Percentiles rank a stretch among this genome's conserved stretches.
Conservation (phyloP, 2,329 filamentous ascomycete species). For the Gnomoniopsis sp. region DNA sequence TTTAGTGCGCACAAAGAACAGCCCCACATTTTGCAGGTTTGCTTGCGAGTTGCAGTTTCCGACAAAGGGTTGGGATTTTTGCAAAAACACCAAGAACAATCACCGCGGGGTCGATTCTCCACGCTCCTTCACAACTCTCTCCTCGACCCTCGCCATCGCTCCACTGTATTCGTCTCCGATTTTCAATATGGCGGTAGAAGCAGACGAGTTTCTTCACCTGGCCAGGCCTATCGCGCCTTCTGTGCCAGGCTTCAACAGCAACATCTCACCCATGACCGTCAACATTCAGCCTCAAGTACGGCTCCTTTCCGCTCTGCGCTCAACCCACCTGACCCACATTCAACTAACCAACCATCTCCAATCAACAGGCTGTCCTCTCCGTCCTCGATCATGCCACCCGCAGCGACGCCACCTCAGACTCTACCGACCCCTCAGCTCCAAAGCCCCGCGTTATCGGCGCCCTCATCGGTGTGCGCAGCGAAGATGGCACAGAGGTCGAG, state of each 20-base stretch:
- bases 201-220: slow-evolving; percentile 89
- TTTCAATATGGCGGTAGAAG: slow-evolving; percentile 73
- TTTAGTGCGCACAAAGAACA: slow-evolving; percentile 15
- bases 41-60: neutral
- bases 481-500: slow-evolving; percentile 95
- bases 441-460: slow-evolving; percentile 90
- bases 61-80: slow-evolving; percentile 24
- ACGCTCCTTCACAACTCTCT: slow-evolving; percentile 18
- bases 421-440: slow-evolving; percentile 63
- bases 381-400: slow-evolving; percentile 93
- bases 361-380: slow-evolving; percentile 60
- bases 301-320: slow-evolving; percentile 12
- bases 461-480: slow-evolving; percentile 85
- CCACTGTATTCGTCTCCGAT: neutral
- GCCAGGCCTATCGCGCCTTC: slow-evolving; percentile 86
- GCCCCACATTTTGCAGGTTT: slow-evolving; percentile 15
- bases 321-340: neutral
- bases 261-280: slow-evolving; percentile 87
- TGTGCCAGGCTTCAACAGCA: slow-evolving; percentile 73
- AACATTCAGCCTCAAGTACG: slow-evolving; percentile 92
- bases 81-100: slow-evolving; percentile 22
- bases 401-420: slow-evolving; percentile 57
- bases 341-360: slow-evolving; percentile 3
- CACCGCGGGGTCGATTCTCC: slow-evolving; percentile 14
- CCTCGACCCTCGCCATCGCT: slow-evolving; percentile 24